Evolutionary conservation across 345 rosid species (phyloP), one percentile per base, ranked within the genome.

Genomic region (Raphanus sativus): DNA sequence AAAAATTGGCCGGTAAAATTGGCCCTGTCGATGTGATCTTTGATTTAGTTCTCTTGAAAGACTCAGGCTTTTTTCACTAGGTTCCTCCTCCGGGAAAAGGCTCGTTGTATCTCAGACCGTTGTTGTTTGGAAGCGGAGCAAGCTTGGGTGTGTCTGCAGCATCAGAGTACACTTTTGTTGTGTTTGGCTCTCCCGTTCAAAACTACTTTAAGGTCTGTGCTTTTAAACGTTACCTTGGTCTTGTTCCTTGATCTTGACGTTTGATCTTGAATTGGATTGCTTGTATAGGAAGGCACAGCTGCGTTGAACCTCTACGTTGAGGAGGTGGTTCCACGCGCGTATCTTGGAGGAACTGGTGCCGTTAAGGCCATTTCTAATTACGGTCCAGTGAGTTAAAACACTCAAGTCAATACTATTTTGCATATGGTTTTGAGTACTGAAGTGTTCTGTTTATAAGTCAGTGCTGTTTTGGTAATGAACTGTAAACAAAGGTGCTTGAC

Each of bases 21-120:
- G 21, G 21, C 21, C 21, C 21, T 21, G 1, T 21, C 21, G 21
- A 21, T 21, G 1, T 28, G 30, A 28, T 55, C 5, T 64, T 55
- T 55, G 13, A 13, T 69, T 67, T 33, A 16, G 26, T 33, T 42
- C 1, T 25, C 52, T 34, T 60, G 45, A 5, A 17, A 15, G 13
- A 65, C n/a, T 78, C 17, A 30, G 3, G 25, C 12, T 32, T 33
- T 0, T 45, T 45, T 45, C 54, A 24, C 36, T 73, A 93, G 98
- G 85, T 93, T 74, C 98, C 98, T 68, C 98, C 97, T 68, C 86
- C 85, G 2, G 93, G 91, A 15, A 91, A 89, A 85, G 98, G 96
- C 26, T 81, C 93, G 2, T 33, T 93, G 77, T 93, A 93, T 77
- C 82, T 93, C 1, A 88, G 96, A 86, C 96, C 97, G 3, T 65